Base-by-base conservation (phyloP, 179 eudicot genomes). In the Silene coronaria region DNA sequence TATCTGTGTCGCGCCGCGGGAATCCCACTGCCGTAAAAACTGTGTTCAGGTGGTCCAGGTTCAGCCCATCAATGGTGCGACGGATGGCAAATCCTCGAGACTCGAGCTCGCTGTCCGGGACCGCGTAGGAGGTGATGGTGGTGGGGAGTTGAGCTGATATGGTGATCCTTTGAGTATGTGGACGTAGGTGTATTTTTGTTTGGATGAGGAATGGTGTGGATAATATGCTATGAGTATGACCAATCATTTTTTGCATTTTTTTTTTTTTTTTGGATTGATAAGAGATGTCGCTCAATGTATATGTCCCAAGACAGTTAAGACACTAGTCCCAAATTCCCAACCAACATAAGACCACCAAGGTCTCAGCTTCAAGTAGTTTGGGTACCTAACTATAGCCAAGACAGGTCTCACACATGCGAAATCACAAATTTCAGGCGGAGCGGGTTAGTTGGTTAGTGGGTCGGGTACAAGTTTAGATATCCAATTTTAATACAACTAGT, bases 1-100 rank as follows among this genome's bases (percentile, higher is more conserved):
- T 89, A 0, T 89, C 90, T 17, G 91, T 80, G 82, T 92, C 97
- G 3, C 97, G 97, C 28, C 86, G 77, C 0, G 97, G 99, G 79
- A 95, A 95, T n/a, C 99, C 99, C 23, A 95, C 99, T 4, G 97
- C 83, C 0, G 87, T 90, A 77, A 95, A 95, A 21, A 92, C 93
- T n/a, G 90, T 79, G 85, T 95, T 95, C 26, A 95, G 91, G 67
- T 92, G 95, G 89, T 88, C 86, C 6, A 95, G 87, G 87, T 95
- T 81, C 32, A 95, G 96, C 64, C 76, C 74, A 0, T 60, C 74
- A 27, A 79, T 57, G 9, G 90, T 78, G 22, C 88, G 84, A 67
- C 84, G 99, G 79, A 95, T 84, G n/a, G 62, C 72, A 79, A 90
- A 86, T 76, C 97, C 99, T 10, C 87, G 82, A 4, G 93, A 75